Evolutionary conservation across 495 filamentous ascomycete genomes (phyloP).

Genomic region (Hamigera avellanea): DNA sequence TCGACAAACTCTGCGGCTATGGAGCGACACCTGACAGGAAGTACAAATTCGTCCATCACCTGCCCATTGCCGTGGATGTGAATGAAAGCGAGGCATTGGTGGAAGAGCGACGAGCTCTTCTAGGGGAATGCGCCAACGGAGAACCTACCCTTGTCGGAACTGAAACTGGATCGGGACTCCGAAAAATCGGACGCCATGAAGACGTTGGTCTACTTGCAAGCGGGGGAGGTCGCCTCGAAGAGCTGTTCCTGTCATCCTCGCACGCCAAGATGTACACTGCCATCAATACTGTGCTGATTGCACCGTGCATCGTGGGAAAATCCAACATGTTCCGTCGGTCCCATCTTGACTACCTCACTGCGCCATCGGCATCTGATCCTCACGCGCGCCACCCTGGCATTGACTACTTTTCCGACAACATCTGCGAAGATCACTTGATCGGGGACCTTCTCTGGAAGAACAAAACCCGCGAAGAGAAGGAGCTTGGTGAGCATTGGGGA

Average conservation of each 20-base stretch:
- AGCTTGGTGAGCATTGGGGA: slow-evolving; percentile 36
- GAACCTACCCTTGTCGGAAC: not conserved
- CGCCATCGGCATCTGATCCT: slow-evolving; percentile 22
- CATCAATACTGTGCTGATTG: slow-evolving; percentile 85
- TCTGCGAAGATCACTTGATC: slow-evolving; percentile 96
- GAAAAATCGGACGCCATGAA: not conserved
- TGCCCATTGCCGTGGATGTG: slow-evolving; percentile 77
- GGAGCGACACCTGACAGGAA: slow-evolving; percentile 35
- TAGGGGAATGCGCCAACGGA: slow-evolving; percentile 14
- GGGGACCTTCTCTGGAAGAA: slow-evolving; percentile 79
- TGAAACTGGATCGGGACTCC: not conserved
- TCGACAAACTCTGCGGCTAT: slow-evolving; percentile 71
- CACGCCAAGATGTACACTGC: slow-evolving; percentile 98
- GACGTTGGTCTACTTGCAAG: slow-evolving; percentile 20
- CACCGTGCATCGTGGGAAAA: slow-evolving; percentile 93
- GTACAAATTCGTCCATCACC: slow-evolving; percentile 93
- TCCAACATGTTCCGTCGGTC: slow-evolving; percentile 96
- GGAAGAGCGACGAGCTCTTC: slow-evolving; percentile 32
- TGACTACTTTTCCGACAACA: slow-evolving; percentile 87
- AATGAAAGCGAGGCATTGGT: slow-evolving; percentile 18
- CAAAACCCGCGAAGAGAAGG: slow-evolving; percentile 32
- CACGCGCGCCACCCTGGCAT: slow-evolving; percentile 49
- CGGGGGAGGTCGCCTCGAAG: slow-evolving; percentile 79
- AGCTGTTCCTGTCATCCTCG: slow-evolving; percentile 84
- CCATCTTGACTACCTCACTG: slow-evolving; percentile 74